Evolutionary conservation across 2,329 filamentous ascomycete genomes (phyloP).

Genomic region (Onygenales sp.): DNA sequence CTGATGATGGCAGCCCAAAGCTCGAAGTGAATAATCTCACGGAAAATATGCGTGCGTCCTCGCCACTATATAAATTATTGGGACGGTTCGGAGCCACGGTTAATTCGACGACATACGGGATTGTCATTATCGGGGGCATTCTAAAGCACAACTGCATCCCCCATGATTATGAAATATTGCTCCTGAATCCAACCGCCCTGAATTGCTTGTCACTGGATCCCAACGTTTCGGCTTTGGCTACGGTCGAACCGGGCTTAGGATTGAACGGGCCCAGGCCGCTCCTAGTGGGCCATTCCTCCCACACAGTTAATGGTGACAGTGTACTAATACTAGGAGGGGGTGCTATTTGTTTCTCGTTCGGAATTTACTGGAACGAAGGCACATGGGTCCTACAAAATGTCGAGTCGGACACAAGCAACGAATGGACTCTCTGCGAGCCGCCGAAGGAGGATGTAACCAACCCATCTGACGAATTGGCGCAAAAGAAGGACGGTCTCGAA

Average conservation of each 20-base stretch:
- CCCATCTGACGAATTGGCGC: neutral
- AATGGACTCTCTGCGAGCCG: conserved; percentile 17
- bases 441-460: neutral
- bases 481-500: conserved; percentile 2
- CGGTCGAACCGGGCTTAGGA: conserved; percentile 17
- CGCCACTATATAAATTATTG: conserved; percentile 22
- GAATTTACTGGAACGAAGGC: conserved; percentile 69
- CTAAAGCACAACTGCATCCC: conserved; percentile 26
- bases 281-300: conserved; percentile 58
- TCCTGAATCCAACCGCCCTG: conserved; percentile 20
- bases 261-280: conserved; percentile 49
- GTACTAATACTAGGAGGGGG: conserved; percentile 67
- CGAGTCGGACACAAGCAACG: conserved; percentile 16
- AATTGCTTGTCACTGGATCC: conserved; percentile 12
- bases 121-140: conserved; percentile 47
- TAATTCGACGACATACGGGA: conserved; percentile 34
- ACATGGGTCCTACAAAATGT: conserved; percentile 39
- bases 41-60: conserved; percentile 12
- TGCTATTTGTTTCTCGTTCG: conserved; percentile 84
- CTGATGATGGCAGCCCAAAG: conserved; percentile 21
- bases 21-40: conserved; percentile 21
- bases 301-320: conserved; percentile 37
- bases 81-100: conserved; percentile 44
- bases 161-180: conserved; percentile 45
- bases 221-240: conserved; percentile 17